These are phyloP conservation scores for Colletotrichum lentis DNA, from an alignment of 2,329 filamentous ascomycete species.

Conservation along the genomic window DNA sequence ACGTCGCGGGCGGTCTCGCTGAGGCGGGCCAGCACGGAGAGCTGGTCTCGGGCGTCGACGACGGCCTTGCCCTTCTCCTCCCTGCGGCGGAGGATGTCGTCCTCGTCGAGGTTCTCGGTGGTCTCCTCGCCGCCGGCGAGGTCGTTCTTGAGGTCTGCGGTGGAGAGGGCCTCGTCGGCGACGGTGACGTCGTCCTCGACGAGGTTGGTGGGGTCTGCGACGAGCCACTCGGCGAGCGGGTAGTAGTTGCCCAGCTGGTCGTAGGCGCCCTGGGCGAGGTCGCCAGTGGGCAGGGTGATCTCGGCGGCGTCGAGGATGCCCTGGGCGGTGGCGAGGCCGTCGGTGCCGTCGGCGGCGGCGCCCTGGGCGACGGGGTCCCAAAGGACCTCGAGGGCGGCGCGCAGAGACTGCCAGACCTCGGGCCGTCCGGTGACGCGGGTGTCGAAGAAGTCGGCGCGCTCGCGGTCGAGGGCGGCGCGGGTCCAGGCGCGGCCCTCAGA, in stretches of 20 bases:
- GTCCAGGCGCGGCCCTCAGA: slow-evolving; percentile 74
- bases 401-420: slow-evolving; percentile 83
- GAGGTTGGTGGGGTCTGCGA: slow-evolving; percentile 69
- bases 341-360: slow-evolving; percentile 48
- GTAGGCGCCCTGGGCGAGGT: slow-evolving; percentile 76
- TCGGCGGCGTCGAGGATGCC: slow-evolving; percentile 80
- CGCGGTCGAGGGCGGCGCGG: slow-evolving; percentile 69
- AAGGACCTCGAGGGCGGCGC: slow-evolving; percentile 72
- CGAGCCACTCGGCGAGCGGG: slow-evolving; percentile 71
- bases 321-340: slow-evolving; percentile 74
- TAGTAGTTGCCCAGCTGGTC: slow-evolving; percentile 77
- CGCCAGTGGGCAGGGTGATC: slow-evolving; percentile 76
- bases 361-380: slow-evolving; percentile 62
- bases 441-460: slow-evolving; percentile 88
- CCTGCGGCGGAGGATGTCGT: slow-evolving; percentile 52
- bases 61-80: slow-evolving; percentile 69
- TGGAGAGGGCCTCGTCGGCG: slow-evolving; percentile 40
- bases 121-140: slow-evolving; percentile 49
- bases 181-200: slow-evolving; percentile 59
- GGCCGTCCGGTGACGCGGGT: slow-evolving; percentile 79
- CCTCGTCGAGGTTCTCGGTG: slow-evolving; percentile 44
- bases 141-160: slow-evolving; percentile 48
- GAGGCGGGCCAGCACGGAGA: slow-evolving; percentile 68
- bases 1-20: slow-evolving; percentile 75
- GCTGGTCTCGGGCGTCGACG: slow-evolving; percentile 60